A percentile compares a stretch with the other conserved stretches of the same genome.
phyloP scores from a whole-genome alignment of 2,329 filamentous ascomycete species.

The Penicillium psychrosexuale region DNA sequence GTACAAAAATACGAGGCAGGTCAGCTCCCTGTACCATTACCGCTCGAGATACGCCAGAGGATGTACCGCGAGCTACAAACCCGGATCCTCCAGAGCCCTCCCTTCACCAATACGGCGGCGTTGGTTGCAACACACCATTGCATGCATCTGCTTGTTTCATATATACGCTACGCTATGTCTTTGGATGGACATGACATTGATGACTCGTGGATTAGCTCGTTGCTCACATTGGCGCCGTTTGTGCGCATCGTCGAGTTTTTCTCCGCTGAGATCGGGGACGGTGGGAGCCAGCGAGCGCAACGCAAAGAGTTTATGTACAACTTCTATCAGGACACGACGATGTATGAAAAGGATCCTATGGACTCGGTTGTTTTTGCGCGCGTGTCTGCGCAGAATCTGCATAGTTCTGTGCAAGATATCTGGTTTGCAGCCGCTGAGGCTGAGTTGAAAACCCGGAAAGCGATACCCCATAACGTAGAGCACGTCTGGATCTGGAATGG shows the following conservation, averaged over 20 bases:
- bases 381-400: slow-evolving; percentile 28
- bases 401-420: slow-evolving; percentile 37
- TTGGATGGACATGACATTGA: slow-evolving; percentile 30
- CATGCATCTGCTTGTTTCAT: slow-evolving; percentile 40
- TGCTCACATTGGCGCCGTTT: slow-evolving; percentile 41
- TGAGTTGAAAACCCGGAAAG: slow-evolving; percentile 30
- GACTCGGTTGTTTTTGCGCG: slow-evolving; percentile 38
- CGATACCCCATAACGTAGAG: slow-evolving; percentile 35
- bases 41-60: slow-evolving; percentile 31
- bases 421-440: slow-evolving; percentile 40
- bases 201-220: slow-evolving; percentile 42
- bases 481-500: slow-evolving; percentile 34
- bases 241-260: slow-evolving; percentile 42
- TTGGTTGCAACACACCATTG: slow-evolving; percentile 44
- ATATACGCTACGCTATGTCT: slow-evolving; percentile 38
- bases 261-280: slow-evolving; percentile 44
- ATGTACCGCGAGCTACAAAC: slow-evolving; percentile 40
- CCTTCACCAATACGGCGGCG: slow-evolving; percentile 40
- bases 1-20: slow-evolving; percentile 40
- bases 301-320: slow-evolving; percentile 46
- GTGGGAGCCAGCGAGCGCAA: slow-evolving; percentile 39
- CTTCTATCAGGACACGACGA: slow-evolving; percentile 40
- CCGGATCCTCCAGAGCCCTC: slow-evolving; percentile 38
- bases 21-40: slow-evolving; percentile 37
- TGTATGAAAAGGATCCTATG: slow-evolving; percentile 38